Percentiles rank a stretch among this genome's conserved stretches.
These are phyloP conservation scores for Aspergillus cavernicola DNA, from an alignment of 495 filamentous ascomycete species.

Conservation along the genomic window DNA sequence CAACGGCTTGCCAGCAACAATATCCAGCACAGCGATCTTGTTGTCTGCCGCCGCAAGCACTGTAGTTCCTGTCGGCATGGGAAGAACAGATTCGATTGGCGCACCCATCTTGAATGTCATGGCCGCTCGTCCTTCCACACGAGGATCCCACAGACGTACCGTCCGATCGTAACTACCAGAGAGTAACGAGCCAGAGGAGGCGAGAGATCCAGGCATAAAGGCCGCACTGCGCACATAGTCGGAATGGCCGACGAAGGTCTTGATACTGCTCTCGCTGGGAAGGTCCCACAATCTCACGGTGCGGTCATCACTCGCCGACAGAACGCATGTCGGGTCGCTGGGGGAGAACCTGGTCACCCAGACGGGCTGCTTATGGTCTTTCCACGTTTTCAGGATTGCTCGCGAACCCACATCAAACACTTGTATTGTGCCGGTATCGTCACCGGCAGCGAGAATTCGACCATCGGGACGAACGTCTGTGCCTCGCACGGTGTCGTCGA, in stretches of 20 bases:
- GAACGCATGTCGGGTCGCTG: constrained; percentile 74
- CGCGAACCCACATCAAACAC: constrained; percentile 88
- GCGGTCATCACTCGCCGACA: constrained; percentile 84
- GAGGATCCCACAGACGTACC: constrained; percentile 88
- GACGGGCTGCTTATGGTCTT: constrained; percentile 90
- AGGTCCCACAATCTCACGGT: constrained; percentile 94
- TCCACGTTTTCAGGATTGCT: constrained; percentile 94
- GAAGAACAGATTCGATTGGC: constrained; percentile 79
- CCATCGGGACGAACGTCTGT: constrained; percentile 87
- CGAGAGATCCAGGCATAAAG: constrained; percentile 77
- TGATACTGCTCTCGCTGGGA: constrained; percentile 67
- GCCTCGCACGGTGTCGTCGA: constrained; percentile 81
- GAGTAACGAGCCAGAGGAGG: constrained; percentile 65
- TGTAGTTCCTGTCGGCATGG: constrained; percentile 80
- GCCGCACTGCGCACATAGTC: constrained; percentile 87
- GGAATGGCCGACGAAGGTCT: constrained; percentile 78
- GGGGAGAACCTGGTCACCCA: constrained; percentile 89
- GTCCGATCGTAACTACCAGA: constrained; percentile 93
- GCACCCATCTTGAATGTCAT: constrained; percentile 93
- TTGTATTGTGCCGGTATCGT: constrained; percentile 85
- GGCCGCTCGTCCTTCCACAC: constrained; percentile 61
- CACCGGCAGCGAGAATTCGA: constrained; percentile 82
- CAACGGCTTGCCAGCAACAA: constrained; percentile 84
- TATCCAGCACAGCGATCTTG: constrained; percentile 88
- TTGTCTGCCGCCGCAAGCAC: constrained; percentile 81